These are phyloP conservation scores for Amniculicola lignicola DNA, from an alignment of 495 filamentous ascomycete genomes.

Conservation along the genomic window DNA sequence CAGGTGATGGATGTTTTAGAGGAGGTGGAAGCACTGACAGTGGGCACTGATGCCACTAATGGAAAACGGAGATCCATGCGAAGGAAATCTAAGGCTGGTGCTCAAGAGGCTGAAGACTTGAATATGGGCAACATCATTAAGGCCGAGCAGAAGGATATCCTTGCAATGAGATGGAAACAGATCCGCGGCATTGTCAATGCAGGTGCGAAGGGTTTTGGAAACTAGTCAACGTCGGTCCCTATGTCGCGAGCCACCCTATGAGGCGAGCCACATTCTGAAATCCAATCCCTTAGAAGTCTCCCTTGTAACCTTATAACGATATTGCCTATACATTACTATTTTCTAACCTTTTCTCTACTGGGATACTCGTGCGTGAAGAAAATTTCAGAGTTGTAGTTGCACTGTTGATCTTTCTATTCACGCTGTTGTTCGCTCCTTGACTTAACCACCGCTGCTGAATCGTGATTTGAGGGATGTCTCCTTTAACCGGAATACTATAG, in stretches of 20 bases:
- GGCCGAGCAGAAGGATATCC: conserved; percentile 22
- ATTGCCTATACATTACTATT: not conserved
- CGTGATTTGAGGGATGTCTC: not conserved
- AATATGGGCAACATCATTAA: not conserved
- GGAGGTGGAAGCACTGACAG: conserved; percentile 5
- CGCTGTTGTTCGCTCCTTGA: not conserved
- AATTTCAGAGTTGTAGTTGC: not conserved
- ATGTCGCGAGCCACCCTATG: no score
- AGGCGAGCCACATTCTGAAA: no score
- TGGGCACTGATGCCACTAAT: not conserved
- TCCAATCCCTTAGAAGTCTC: no score
- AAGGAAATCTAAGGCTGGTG: not conserved
- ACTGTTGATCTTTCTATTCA: not conserved
- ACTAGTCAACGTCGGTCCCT: no score
- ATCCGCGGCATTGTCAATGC: conserved; percentile 13
- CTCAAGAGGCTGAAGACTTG: not conserved
- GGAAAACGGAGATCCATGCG: not conserved
- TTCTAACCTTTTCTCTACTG: not conserved
- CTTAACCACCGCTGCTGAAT: not conserved
- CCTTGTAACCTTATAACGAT: no score
- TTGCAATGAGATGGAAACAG: conserved; percentile 26
- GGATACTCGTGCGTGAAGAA: not conserved
- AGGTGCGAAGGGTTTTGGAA: conserved; percentile 3
- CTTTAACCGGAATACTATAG: not conserved
- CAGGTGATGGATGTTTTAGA: conserved; percentile 14